A percentile compares a stretch with the other conserved stretches of the same genome.
Evolutionary conservation across 2,329 filamentous ascomycete genomes (phyloP).

Genomic region (Fusarium pilosicola): DNA sequence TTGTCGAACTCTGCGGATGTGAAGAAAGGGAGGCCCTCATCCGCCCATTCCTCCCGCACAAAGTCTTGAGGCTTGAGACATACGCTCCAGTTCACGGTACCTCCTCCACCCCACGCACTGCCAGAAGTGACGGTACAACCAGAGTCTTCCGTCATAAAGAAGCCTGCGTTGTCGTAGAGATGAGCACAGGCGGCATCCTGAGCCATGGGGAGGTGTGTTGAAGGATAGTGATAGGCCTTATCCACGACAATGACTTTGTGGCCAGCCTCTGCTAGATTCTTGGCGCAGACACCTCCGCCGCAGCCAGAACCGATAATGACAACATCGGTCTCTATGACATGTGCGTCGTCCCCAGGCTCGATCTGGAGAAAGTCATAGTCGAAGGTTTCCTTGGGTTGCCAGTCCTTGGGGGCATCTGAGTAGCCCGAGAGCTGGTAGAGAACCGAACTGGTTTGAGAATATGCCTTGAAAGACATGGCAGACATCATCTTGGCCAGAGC

Average conservation of each 20-base stretch:
- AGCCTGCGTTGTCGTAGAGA: conserved; percentile 76
- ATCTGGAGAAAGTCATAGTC: conserved; percentile 72
- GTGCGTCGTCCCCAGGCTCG: conserved; percentile 53
- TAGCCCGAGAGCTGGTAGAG: conserved; percentile 68
- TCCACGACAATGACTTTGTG: conserved; percentile 82
- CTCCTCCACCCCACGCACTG: conserved; percentile 84
- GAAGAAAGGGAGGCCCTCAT: conserved; percentile 76
- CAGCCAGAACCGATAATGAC: conserved; percentile 89
- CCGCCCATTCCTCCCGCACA: conserved; percentile 85
- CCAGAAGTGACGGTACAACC: conserved; percentile 73
- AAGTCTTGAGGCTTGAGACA: conserved; percentile 74
- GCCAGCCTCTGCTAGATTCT: conserved; percentile 81
- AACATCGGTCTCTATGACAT: conserved; percentile 79
- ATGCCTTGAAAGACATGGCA: conserved; percentile 63
- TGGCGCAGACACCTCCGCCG: conserved; percentile 83
- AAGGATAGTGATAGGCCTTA: conserved; percentile 80
- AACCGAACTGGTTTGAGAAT: conserved; percentile 64
- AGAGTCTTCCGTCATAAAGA: conserved; percentile 64
- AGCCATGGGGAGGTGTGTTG: conserved; percentile 78
- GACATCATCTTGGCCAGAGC: conserved; percentile 65
- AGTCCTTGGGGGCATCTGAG: conserved; percentile 62
- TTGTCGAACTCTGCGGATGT: conserved; percentile 77
- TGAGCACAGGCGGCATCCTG: conserved; percentile 68
- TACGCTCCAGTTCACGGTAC: conserved; percentile 86
- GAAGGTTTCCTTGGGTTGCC: conserved; percentile 61